Conservation (phyloP, 441 rosid species). For the Gossypium laxum region DNA sequence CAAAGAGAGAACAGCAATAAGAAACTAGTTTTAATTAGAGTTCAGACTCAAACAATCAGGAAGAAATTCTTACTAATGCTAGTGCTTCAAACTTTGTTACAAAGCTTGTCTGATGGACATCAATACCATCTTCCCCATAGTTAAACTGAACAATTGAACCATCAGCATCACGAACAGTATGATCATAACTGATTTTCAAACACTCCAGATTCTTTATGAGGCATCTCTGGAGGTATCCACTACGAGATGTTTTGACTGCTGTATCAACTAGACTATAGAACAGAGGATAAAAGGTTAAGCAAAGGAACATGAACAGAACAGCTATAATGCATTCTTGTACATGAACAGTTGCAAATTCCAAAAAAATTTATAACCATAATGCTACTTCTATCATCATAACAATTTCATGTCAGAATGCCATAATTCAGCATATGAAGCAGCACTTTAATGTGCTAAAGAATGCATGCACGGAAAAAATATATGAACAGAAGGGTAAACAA, state of each 20-base stretch:
- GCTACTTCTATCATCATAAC: not conserved
- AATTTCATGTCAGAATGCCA: not conserved
- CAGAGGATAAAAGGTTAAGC: conserved; percentile 22
- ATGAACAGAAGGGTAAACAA: not conserved
- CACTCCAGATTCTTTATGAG: conserved; percentile 92
- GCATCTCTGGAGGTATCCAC: conserved; percentile 99
- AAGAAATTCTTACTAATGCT: conserved; percentile 40
- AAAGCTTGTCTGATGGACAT: conserved; percentile 83
- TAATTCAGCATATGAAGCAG: not conserved
- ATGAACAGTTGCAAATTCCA: not conserved
- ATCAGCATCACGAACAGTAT: conserved; percentile 93
- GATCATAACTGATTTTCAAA: conserved; percentile 79
- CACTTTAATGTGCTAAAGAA: not conserved
- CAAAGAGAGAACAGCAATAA: conserved; percentile 15
- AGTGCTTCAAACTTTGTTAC: conserved; percentile 63
- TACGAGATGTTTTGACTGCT: conserved; percentile 97
- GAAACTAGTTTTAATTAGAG: conserved; percentile 8
- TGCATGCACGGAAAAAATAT: not conserved
- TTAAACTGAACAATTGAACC: conserved; percentile 84
- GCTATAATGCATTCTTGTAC: not conserved
- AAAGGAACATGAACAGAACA: not conserved
- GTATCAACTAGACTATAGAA: conserved; percentile 84
- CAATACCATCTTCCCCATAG: conserved; percentile 98
- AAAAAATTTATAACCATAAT: not conserved
- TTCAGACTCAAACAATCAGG: conserved; percentile 11